phyloP scores from a whole-genome alignment of 2,329 filamentous ascomycete genomes.

The Aspergillus sp. region DNA sequence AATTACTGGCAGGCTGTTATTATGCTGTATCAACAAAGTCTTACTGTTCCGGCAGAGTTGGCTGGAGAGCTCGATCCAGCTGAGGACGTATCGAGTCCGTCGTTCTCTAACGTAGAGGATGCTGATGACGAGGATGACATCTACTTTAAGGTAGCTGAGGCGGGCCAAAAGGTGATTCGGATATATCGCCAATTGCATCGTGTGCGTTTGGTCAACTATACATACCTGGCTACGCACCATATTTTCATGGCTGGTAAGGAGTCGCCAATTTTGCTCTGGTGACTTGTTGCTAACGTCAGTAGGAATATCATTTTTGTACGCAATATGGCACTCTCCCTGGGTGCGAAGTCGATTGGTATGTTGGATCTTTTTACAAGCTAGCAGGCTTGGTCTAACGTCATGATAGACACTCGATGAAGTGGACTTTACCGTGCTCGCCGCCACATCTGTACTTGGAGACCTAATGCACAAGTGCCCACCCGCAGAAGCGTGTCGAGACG shows the following conservation, averaged over 20 bases:
- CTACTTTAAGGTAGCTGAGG: slow-evolving; percentile 91
- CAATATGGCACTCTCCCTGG: slow-evolving; percentile 91
- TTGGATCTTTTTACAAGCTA: slow-evolving; percentile 10
- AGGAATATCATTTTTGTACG: slow-evolving; percentile 88
- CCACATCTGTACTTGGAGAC: slow-evolving; percentile 86
- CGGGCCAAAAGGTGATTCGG: slow-evolving; percentile 85
- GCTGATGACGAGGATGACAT: slow-evolving; percentile 79
- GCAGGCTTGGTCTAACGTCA: too few species aligned
- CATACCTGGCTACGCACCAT: slow-evolving; percentile 91
- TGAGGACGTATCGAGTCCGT: slow-evolving; percentile 56
- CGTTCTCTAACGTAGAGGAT: slow-evolving; percentile 40
- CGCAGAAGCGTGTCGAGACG: slow-evolving; percentile 88
- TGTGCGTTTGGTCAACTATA: slow-evolving; percentile 88
- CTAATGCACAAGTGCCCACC: slow-evolving; percentile 92
- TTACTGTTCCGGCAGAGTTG: slow-evolving; percentile 79
- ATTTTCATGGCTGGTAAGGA: slow-evolving; percentile 85
- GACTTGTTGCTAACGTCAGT: slow-evolving; percentile 8
- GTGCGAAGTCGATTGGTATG: slow-evolving; percentile 81
- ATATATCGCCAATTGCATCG: slow-evolving; percentile 87
- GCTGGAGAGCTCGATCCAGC: slow-evolving; percentile 67
- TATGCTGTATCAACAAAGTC: slow-evolving; percentile 87
- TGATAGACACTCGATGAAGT: slow-evolving; percentile 79
- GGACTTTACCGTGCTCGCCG: slow-evolving; percentile 92
- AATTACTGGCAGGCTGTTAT: slow-evolving; percentile 98
- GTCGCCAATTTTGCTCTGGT: slow-evolving; percentile 2